A percentile compares a stretch with the other conserved stretches of the same genome.
Evolutionary conservation across 2,329 filamentous ascomycete genomes (phyloP).

Genomic region (Epichloe festucae): DNA sequence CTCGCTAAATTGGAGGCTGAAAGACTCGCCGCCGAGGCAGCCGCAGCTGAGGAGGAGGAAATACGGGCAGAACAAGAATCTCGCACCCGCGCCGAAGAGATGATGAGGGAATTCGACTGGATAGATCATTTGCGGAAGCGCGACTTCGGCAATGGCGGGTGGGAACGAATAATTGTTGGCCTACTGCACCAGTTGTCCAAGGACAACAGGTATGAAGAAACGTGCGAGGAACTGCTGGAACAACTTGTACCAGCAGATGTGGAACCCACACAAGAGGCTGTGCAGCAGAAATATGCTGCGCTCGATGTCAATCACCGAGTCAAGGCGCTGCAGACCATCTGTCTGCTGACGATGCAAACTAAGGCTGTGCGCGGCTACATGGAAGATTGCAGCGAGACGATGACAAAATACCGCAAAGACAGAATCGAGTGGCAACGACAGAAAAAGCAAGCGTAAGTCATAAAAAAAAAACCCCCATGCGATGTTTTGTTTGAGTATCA

Average conservation of each 20-base stretch:
- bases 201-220: slow-evolving; percentile 52
- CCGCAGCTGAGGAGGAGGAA: slow-evolving; percentile 37
- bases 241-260: slow-evolving; percentile 68
- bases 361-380: slow-evolving; percentile 79
- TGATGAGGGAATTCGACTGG: slow-evolving; percentile 68
- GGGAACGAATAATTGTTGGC: slow-evolving; percentile 82
- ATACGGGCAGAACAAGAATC: slow-evolving; percentile 34
- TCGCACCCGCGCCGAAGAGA: slow-evolving; percentile 60
- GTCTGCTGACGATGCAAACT: slow-evolving; percentile 74
- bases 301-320: slow-evolving; percentile 77
- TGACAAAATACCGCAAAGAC: slow-evolving; percentile 90
- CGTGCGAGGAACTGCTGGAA: slow-evolving; percentile 66
- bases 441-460: slow-evolving; percentile 51
- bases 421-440: slow-evolving; percentile 87
- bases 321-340: slow-evolving; percentile 69
- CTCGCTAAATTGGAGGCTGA: slow-evolving; percentile 70
- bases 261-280: slow-evolving; percentile 64
- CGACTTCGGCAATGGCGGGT: slow-evolving; percentile 78
- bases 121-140: slow-evolving; percentile 70
- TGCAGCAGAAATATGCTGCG: slow-evolving; percentile 55
- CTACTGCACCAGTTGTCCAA: slow-evolving; percentile 75
- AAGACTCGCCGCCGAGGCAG: slow-evolving; percentile 47
- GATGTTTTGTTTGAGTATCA: slow-evolving; percentile 1
- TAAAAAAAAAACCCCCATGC: neutral
- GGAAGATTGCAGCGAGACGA: slow-evolving; percentile 82